Percentiles rank a stretch among this genome's conserved stretches.
Evolutionary conservation across 1,139 yeast genomes (phyloP).

Genomic region (Geotrichum restrictum): DNA sequence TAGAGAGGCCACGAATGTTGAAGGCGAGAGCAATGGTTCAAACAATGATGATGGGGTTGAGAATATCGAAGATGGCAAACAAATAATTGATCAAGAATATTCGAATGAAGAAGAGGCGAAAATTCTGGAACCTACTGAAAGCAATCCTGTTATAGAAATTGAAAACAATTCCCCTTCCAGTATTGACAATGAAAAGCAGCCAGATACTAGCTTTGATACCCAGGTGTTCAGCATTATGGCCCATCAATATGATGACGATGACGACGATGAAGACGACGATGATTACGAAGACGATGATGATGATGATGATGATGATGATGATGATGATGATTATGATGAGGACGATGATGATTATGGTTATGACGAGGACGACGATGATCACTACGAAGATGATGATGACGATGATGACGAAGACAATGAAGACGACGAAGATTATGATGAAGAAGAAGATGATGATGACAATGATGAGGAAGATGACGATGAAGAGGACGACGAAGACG

Average conservation of each 20-base stretch:
- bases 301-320: neutral
- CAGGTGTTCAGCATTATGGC: no score
- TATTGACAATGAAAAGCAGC: no score
- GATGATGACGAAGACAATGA: conserved; percentile 5
- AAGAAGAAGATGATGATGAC: conserved; percentile 5
- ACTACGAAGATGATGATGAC: conserved; percentile 6
- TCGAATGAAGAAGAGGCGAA: neutral
- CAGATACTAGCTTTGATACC: no score
- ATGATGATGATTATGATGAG: neutral
- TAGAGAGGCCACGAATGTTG: neutral
- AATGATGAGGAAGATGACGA: neutral
- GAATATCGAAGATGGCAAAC: no score
- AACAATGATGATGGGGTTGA: no score
- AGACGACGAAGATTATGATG: neutral
- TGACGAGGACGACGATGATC: conserved; percentile 9
- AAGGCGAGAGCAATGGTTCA: no score
- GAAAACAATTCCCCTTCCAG: no score
- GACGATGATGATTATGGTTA: conserved; percentile 3
- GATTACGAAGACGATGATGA: neutral
- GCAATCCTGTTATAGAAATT: no score
- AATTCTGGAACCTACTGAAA: no score
- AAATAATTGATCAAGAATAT: neutral
- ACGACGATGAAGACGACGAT: conserved; percentile 1
- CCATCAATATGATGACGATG: neutral
- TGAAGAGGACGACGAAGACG: neutral